Evolutionary conservation across 2,329 filamentous ascomycete genomes (phyloP), one percentile per base, ranked within the genome.

Genomic region (Neurospora crassa): DNA sequence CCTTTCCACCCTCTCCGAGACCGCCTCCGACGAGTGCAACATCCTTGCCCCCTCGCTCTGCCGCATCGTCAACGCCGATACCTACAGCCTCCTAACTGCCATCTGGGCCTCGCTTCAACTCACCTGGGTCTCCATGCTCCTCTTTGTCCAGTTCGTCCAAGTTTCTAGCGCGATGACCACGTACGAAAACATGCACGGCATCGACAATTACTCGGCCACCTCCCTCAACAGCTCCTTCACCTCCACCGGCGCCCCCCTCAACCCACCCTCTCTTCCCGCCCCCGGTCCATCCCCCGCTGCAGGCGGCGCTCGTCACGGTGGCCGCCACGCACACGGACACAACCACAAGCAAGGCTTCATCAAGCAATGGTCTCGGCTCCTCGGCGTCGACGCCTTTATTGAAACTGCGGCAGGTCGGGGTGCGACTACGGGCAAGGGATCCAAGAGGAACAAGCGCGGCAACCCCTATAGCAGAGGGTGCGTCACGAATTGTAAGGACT

Each of bases 101-200:
- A 82, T 92, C 40, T 99, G 96, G 96, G 87, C 88, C 7, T 86
- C 88, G 2, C 84, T 97, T 63, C 96, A 99, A 80, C 87, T 97
- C 41, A 91, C 93, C 24, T 99, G 96, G 96, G 93, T 98, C 2
- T 90, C 91, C n/a, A 98, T 99, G 94, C 89, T 99, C 42, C 86
- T 97, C 72, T 91, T 94, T 74, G 96, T 98, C 5, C 96, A 99
- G 79, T 89, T 97, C 69, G 86, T 97, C 69, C 96, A 99, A 79
- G 91, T 99, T 69, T 92, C 94, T 0, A 90, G 94, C 73, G 96
- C 94, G 71, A 91, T 97, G 84, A 99, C 96, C 1, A 99, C 96
- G 0, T 98, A 92, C 81, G 96, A 99, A 81, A 97, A 94, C 80
- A 98, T 99, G 94, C 90, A 91, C 74, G 91, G 93, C 69, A 87